Conservation (phyloP, 2,329 filamentous ascomycete species). For the Cercospora sojina region DNA sequence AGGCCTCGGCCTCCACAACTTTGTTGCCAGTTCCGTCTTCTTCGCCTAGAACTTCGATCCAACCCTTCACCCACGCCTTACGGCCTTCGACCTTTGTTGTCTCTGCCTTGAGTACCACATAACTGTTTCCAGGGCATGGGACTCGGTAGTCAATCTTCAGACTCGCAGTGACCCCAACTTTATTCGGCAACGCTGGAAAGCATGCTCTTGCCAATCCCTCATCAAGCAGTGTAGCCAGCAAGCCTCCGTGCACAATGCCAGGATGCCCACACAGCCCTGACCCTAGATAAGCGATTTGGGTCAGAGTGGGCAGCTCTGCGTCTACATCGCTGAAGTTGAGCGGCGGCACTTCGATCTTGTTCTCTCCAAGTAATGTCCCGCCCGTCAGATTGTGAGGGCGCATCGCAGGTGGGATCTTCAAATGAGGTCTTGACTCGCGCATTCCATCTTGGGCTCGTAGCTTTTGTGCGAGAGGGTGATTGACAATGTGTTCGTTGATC, state of each 20-base stretch:
- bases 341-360: constrained; percentile 77
- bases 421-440: constrained; percentile 76
- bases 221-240: constrained; percentile 89
- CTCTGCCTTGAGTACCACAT: constrained; percentile 73
- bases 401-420: constrained; percentile 74
- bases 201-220: constrained; percentile 86
- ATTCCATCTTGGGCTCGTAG: constrained; percentile 67
- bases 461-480: constrained; percentile 69
- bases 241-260: constrained; percentile 84
- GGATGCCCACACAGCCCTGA: constrained; percentile 82
- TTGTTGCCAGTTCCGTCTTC: constrained; percentile 57
- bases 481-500: constrained; percentile 72
- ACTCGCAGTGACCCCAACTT: constrained; percentile 81
- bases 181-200: constrained; percentile 83
- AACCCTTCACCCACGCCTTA: constrained; percentile 90
- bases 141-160: constrained; percentile 78
- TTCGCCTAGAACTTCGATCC: constrained; percentile 73
- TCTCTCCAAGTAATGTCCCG: constrained; percentile 72
- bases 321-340: constrained; percentile 66
- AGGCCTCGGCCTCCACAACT: constrained; percentile 76
- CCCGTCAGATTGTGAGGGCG: constrained; percentile 76
- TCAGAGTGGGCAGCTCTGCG: constrained; percentile 56
- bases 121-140: constrained; percentile 72
- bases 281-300: constrained; percentile 76
- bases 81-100: constrained; percentile 85